Percentiles rank a stretch among this genome's conserved stretches.
phyloP scores from a whole-genome alignment of 768 basidiomycete species.

The Kwoniella pini region DNA sequence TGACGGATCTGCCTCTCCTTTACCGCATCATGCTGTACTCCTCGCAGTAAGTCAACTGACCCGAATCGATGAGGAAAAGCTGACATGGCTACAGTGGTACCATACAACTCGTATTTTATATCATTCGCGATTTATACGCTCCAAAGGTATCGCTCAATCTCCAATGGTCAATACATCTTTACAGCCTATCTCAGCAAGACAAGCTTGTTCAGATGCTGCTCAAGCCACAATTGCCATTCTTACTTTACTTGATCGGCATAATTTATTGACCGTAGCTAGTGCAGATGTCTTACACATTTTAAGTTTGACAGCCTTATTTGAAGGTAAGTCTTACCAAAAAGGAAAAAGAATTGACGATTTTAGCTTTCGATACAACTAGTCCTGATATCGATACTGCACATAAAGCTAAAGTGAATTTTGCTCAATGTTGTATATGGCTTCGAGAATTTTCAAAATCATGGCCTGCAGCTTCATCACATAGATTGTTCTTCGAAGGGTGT shows the following conservation, averaged over 20 bases:
- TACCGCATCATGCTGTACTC: constrained; percentile 39
- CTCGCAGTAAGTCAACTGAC: constrained; percentile 26
- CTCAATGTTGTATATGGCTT: constrained; percentile 45
- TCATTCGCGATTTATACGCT: constrained; percentile 33
- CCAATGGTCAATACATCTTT: constrained; percentile 4
- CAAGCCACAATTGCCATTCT: constrained; percentile 36
- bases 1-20: constrained; percentile 23
- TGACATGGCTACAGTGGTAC: constrained; percentile 34
- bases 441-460: constrained; percentile 37
- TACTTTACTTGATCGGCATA: constrained; percentile 25
- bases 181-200: constrained; percentile 14
- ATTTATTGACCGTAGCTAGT: constrained; percentile 31
- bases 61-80: neutral
- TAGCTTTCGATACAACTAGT: constrained; percentile 39
- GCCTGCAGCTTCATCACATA: constrained; percentile 40
- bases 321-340: constrained; percentile 22
- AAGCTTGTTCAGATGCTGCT: constrained; percentile 38
- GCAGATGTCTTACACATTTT: constrained; percentile 44
- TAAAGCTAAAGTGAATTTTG: constrained; percentile 35
- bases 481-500: constrained; percentile 47
- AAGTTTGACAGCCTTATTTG: constrained; percentile 39
- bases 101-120: constrained; percentile 37
- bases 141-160: neutral
- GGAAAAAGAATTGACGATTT: neutral
- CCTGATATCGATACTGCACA: constrained; percentile 24